Percentiles rank a stretch among this genome's conserved stretches.
phyloP scores from a whole-genome alignment of 176 grass and related monocot species.

The Carex littledalei region DNA sequence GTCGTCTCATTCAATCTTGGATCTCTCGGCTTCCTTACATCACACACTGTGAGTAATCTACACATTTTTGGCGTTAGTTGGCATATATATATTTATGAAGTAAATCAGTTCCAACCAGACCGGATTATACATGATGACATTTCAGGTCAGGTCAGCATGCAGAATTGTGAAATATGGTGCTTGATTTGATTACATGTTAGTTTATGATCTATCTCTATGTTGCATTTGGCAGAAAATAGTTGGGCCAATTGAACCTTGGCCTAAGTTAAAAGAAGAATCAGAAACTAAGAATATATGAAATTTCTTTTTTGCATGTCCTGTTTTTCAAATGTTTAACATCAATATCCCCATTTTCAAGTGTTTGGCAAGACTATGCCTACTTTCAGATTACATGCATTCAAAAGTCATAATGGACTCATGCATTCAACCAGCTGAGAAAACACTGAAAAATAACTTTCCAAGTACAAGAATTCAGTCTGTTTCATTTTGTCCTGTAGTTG shows the following conservation, averaged over 20 bases:
- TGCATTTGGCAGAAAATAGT: background rate
- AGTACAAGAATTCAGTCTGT: no score
- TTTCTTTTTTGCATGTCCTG: background rate
- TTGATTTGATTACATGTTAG: background rate
- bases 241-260: background rate
- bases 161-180: background rate
- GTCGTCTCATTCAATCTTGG: slow-evolving; percentile 97
- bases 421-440: no score
- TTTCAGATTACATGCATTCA: no score
- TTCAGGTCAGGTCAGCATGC: background rate
- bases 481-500: background rate
- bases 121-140: background rate
- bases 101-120: background rate
- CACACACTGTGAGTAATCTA: slow-evolving; percentile 65
- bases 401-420: no score
- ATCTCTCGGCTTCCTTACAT: slow-evolving; percentile 97
- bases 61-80: background rate
- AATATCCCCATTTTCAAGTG: no score
- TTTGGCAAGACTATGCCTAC: no score
- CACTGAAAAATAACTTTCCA: no score
- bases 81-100: background rate
- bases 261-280: background rate
- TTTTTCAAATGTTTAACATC: no score
- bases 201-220: background rate
- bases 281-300: no score